phyloP scores from a whole-genome alignment of 257 asterid species.

The Solanum ahanhuiri region DNA sequence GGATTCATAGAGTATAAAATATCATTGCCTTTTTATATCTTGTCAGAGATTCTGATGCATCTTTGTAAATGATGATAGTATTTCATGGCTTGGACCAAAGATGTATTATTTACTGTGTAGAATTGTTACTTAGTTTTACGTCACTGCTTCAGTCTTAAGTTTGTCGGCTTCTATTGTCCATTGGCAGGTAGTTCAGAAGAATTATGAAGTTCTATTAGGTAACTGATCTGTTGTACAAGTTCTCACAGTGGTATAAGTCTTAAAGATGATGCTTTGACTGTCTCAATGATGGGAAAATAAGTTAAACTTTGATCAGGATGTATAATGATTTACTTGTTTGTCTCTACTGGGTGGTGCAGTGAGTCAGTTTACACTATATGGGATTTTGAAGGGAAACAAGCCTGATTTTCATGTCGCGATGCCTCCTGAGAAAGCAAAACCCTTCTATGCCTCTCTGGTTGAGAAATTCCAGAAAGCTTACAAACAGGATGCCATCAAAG shows the following conservation, averaged over 20 bases:
- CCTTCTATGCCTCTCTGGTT: constrained; percentile 65
- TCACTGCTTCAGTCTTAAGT: constrained; percentile 10
- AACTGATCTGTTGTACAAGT: constrained; percentile 1
- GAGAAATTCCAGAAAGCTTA: constrained; percentile 71
- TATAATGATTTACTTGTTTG: background rate
- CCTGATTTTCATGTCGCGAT: constrained; percentile 96
- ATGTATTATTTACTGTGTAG: background rate
- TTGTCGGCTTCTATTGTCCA: constrained; percentile 2
- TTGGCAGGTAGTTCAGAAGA: constrained; percentile 78
- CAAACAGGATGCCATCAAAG: constrained; percentile 57
- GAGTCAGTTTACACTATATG: constrained; percentile 87
- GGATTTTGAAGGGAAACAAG: constrained; percentile 79
- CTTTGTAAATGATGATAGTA: background rate
- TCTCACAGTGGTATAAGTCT: background rate
- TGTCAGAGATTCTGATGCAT: background rate
- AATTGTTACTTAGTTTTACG: background rate
- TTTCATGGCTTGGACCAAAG: background rate
- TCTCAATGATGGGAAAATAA: background rate
- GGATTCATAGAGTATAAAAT: background rate
- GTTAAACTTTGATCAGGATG: background rate
- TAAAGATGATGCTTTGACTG: background rate
- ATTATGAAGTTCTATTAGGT: constrained; percentile 76
- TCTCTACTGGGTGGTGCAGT: constrained; percentile 38
- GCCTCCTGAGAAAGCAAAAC: constrained; percentile 77
- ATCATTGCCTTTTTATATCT: background rate